phyloP scores from a whole-genome alignment of 805 yeast genomes.

The Myxozyma sirexii region DNA sequence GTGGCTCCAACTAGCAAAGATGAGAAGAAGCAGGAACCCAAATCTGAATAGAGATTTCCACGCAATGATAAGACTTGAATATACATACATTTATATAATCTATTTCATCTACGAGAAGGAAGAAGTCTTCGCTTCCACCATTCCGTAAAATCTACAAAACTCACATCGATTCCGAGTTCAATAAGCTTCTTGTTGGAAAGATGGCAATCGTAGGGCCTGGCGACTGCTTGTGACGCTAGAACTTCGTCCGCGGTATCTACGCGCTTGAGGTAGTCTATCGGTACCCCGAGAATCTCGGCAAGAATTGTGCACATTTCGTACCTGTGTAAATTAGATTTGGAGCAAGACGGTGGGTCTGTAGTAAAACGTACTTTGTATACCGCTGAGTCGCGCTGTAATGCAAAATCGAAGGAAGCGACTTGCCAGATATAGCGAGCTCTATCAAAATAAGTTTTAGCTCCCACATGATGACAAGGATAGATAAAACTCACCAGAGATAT shows the following conservation, averaged over 20 bases:
- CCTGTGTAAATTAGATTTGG: conserved; percentile 1
- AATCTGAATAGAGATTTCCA: conserved; percentile 10
- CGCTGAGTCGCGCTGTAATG: conserved; percentile 27
- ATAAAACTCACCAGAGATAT: conserved; percentile 10
- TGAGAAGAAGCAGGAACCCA: conserved; percentile 24
- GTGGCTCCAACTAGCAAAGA: conserved; percentile 11
- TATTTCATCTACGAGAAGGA: conserved; percentile 17
- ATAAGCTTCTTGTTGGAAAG: conserved; percentile 20
- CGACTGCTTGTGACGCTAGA: background rate
- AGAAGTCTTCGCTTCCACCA: conserved; percentile 31
- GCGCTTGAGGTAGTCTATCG: conserved; percentile 12
- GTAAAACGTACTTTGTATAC: conserved; percentile 28
- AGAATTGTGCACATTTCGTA: conserved; percentile 26
- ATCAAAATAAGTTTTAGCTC: no score
- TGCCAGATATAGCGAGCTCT: background rate
- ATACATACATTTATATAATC: background rate
- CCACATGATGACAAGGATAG: no score
- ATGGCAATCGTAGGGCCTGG: conserved; percentile 23
- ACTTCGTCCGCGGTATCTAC: conserved; percentile 6
- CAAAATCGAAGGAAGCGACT: conserved; percentile 13
- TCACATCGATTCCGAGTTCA: conserved; percentile 22
- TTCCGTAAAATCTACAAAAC: conserved; percentile 23
- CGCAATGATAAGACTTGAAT: background rate
- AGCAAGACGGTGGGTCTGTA: background rate
- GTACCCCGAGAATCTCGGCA: conserved; percentile 30